These are phyloP conservation scores for Daldinia concentrica DNA, from an alignment of 495 filamentous ascomycete species.

Conservation along the genomic window DNA sequence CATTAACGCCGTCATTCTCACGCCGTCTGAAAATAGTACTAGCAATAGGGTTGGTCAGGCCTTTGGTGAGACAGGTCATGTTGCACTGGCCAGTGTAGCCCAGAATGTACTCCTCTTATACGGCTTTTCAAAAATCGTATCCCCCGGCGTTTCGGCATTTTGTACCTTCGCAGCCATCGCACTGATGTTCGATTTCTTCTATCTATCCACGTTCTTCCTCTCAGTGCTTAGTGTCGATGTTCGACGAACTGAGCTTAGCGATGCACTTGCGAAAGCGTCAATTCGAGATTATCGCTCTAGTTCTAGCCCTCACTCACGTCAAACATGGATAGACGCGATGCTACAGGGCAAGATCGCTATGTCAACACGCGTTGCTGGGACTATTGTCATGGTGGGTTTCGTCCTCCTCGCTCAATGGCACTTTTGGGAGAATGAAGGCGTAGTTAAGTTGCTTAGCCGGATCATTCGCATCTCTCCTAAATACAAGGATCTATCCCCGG, in stretches of 20 bases:
- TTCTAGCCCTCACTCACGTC: slow-evolving; percentile 38
- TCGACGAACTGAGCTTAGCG: slow-evolving; percentile 69
- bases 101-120: slow-evolving; percentile 69
- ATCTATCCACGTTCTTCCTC: slow-evolving; percentile 75
- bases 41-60: slow-evolving; percentile 69
- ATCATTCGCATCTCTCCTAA: slow-evolving; percentile 47
- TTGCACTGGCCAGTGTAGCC: slow-evolving; percentile 66
- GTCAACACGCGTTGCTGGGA: slow-evolving; percentile 68
- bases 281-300: slow-evolving; percentile 46
- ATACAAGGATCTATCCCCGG: slow-evolving; percentile 47
- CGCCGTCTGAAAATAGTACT: slow-evolving; percentile 67
- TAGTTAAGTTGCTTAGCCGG: slow-evolving; percentile 53
- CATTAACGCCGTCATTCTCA: slow-evolving; percentile 74
- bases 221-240: slow-evolving; percentile 79
- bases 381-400: slow-evolving; percentile 68
- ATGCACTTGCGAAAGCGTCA: slow-evolving; percentile 57
- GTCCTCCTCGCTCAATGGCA: slow-evolving; percentile 71
- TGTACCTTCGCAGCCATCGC: slow-evolving; percentile 76
- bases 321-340: slow-evolving; percentile 60
- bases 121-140: slow-evolving; percentile 64
- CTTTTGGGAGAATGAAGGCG: slow-evolving; percentile 67
- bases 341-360: slow-evolving; percentile 60
- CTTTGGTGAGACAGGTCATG: slow-evolving; percentile 72
- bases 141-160: slow-evolving; percentile 70
- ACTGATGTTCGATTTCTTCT: slow-evolving; percentile 73